Percentiles rank a stretch among this genome's conserved stretches.
phyloP scores from a whole-genome alignment of 2,329 filamentous ascomycete species.

The Monilinia fructigena region DNA sequence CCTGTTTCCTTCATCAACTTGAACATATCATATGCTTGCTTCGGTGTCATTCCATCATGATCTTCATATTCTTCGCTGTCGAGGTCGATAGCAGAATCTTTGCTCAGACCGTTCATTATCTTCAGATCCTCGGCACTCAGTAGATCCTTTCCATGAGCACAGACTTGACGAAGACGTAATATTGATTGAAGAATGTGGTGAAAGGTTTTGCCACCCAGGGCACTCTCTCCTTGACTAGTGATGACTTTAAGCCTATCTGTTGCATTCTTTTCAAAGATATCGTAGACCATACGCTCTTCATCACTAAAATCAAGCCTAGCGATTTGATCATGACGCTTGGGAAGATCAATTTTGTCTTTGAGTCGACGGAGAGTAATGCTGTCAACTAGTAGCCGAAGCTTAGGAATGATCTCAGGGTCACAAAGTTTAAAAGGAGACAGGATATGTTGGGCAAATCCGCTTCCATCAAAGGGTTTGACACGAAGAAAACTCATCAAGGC shows the following conservation, averaged over 20 bases:
- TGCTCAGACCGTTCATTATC: constrained; percentile 76
- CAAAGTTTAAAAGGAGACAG: constrained; percentile 83
- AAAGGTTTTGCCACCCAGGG: constrained; percentile 81
- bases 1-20: constrained; percentile 80
- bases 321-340: constrained; percentile 69
- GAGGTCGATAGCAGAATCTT: constrained; percentile 82
- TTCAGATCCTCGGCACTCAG: constrained; percentile 80
- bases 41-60: constrained; percentile 58
- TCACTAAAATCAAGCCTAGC: constrained; percentile 72
- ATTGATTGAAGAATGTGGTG: constrained; percentile 92
- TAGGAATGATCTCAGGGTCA: constrained; percentile 78
- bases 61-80: constrained; percentile 66
- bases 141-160: constrained; percentile 90
- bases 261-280: constrained; percentile 80
- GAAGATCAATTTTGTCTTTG: constrained; percentile 87
- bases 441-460: constrained; percentile 76
- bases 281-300: constrained; percentile 75
- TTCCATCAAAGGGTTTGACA: constrained; percentile 79
- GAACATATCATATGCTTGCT: constrained; percentile 82
- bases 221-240: constrained; percentile 60
- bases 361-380: constrained; percentile 89
- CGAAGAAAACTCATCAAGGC: constrained; percentile 83
- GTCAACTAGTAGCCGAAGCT: constrained; percentile 84
- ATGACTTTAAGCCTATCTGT: constrained; percentile 77
- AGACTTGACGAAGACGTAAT: constrained; percentile 82